Percentiles rank a stretch among this genome's conserved stretches.
Evolutionary conservation across 208 protist genomes (phyloP).

Genomic region (Angomonas ambiguus): DNA sequence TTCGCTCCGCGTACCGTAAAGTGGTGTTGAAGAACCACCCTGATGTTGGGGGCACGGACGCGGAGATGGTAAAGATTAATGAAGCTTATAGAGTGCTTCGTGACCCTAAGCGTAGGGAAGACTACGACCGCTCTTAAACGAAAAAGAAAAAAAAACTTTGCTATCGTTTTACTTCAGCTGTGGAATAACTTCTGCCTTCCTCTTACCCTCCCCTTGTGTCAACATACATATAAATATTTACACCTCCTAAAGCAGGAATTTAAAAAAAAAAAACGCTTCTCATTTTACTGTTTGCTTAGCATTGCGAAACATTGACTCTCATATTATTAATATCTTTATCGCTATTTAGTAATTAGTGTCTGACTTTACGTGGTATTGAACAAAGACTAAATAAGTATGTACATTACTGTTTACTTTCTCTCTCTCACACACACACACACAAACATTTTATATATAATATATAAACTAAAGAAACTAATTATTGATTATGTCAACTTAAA

Average conservation of each 20-base stretch:
- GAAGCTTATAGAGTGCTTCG: slow-evolving; percentile 97
- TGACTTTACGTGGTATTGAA: neutral
- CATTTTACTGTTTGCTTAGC: too few relatives aligned
- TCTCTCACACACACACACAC: slow-evolving; percentile 4
- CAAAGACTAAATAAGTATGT: neutral
- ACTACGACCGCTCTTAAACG: slow-evolving; percentile 92
- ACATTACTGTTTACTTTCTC: neutral
- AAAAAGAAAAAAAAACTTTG: too few relatives aligned
- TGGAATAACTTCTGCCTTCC: neutral
- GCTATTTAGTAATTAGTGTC: neutral
- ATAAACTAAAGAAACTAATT: neutral
- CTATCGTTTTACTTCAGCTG: too few relatives aligned
- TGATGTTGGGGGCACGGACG: slow-evolving; percentile 72
- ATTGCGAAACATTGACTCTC: neutral
- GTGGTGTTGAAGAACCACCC: slow-evolving; percentile 77
- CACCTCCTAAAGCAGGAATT: neutral
- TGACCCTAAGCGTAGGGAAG: slow-evolving; percentile 91
- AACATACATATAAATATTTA: neutral
- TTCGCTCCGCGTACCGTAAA: slow-evolving; percentile 79
- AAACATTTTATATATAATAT: neutral
- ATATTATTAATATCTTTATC: neutral
- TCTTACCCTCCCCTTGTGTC: neutral
- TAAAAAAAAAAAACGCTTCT: slow-evolving; percentile 16
- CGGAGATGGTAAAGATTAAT: slow-evolving; percentile 69
- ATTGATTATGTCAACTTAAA: neutral